These are phyloP conservation scores for Anisodus acutangulus DNA, from an alignment of 257 asterid genomes.

Conservation along the genomic window DNA sequence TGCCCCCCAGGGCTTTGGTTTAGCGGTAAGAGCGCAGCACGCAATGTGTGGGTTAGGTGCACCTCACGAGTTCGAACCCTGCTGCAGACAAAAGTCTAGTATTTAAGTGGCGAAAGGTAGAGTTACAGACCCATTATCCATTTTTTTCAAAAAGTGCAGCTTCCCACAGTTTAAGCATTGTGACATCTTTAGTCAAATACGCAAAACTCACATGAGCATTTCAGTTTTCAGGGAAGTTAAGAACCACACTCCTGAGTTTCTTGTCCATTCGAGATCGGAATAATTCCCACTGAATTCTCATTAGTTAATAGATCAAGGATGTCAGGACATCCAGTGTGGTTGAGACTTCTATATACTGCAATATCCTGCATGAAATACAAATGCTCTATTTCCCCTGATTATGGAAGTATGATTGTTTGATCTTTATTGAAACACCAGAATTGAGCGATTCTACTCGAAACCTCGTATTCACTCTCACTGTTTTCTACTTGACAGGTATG, in stretches of 20 bases:
- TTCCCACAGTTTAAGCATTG: conserved; percentile 15
- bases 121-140: no score
- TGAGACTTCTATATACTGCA: neutral
- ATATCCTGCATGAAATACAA: neutral
- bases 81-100: no score
- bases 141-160: neutral
- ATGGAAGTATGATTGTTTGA: neutral
- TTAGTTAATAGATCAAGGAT: conserved; percentile 18
- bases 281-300: neutral
- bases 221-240: neutral
- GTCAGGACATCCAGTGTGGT: neutral
- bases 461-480: neutral
- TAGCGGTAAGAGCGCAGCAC: no score
- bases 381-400: neutral
- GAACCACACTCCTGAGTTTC: neutral
- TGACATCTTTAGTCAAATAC: neutral
- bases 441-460: neutral
- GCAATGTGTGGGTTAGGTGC: no score
- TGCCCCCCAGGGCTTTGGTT: neutral
- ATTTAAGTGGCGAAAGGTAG: no score
- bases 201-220: neutral
- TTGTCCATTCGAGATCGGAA: neutral
- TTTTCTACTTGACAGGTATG: conserved; percentile 58
- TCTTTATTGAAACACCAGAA: neutral
- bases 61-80: no score